Evolutionary conservation across 257 asterid species (phyloP).

Genomic region (Fraxinus americana): DNA sequence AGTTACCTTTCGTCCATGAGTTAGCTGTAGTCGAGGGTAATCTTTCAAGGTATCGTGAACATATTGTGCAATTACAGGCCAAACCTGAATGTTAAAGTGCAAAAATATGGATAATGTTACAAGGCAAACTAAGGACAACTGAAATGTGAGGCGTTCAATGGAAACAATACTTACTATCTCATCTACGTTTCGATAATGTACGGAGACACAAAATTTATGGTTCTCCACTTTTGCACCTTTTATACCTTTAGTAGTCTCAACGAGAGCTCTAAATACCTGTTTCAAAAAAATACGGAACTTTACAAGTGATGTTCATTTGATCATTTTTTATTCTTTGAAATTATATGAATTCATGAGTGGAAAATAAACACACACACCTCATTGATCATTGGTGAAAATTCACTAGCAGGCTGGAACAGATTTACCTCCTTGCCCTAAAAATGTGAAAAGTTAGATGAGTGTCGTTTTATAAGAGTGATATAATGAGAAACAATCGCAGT

Average conservation of each 20-base stretch:
- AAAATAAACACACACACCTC: conserved; percentile 53
- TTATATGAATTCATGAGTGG: background rate
- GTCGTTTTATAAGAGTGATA: background rate
- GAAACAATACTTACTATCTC: conserved; percentile 55
- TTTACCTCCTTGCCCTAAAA: conserved; percentile 73
- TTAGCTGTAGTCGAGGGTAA: conserved; percentile 70
- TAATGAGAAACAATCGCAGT: background rate
- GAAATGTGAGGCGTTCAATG: background rate
- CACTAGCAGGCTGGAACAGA: conserved; percentile 89
- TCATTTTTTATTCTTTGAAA: background rate
- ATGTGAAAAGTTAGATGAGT: background rate
- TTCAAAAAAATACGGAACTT: conserved; percentile 11
- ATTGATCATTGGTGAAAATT: conserved; percentile 78
- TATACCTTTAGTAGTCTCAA: conserved; percentile 62
- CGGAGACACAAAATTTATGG: conserved; percentile 83
- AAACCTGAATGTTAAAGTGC: conserved; percentile 42
- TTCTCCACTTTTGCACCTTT: conserved; percentile 87
- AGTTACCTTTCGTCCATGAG: conserved; percentile 91
- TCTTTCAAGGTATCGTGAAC: conserved; percentile 74
- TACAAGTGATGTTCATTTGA: background rate
- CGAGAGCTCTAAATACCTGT: conserved; percentile 70
- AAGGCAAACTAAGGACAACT: conserved; percentile 12
- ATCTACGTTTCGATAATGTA: conserved; percentile 92
- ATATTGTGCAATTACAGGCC: conserved; percentile 75
- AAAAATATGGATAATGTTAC: background rate